Evolutionary conservation across 176 grass and related monocot genomes (phyloP).

Genomic region (Thalia dealbata): DNA sequence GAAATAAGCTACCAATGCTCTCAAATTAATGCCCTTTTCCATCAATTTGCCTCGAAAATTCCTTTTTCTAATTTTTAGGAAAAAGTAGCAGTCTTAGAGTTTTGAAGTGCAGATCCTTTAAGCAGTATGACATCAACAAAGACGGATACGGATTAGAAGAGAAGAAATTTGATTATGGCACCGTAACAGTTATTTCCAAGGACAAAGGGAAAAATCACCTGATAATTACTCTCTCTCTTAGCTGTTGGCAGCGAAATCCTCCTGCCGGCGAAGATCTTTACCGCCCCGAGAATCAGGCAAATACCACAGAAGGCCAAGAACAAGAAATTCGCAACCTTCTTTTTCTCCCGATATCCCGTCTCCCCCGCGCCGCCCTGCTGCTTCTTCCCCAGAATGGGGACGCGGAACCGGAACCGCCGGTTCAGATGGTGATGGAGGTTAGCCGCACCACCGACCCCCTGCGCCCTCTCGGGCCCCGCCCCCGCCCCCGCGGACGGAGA

Average conservation of each 20-base stretch:
- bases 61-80: no score
- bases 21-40: no score
- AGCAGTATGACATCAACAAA: background rate
- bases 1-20: no score
- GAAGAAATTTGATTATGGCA: background rate
- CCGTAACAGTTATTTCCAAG: background rate
- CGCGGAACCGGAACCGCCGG: slow-evolving; percentile 42
- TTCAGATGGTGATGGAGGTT: slow-evolving; percentile 33
- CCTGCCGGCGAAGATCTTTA: slow-evolving; percentile 63
- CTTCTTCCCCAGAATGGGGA: slow-evolving; percentile 14
- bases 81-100: background rate
- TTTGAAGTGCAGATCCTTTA: background rate
- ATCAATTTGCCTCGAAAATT: background rate
- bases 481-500: background rate
- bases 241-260: slow-evolving; percentile 29
- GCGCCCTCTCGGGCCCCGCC: slow-evolving; percentile 1
- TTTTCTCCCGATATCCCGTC: slow-evolving; percentile 37
- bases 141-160: background rate
- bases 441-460: background rate
- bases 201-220: slow-evolving; percentile 21
- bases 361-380: slow-evolving; percentile 6
- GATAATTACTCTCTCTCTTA: slow-evolving; percentile 25
- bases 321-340: slow-evolving; percentile 56
- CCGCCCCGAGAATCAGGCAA: slow-evolving; percentile 59
- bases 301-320: slow-evolving; percentile 76